phyloP scores from a whole-genome alignment of 2,329 filamentous ascomycete genomes.

The Penicillium sp. region DNA sequence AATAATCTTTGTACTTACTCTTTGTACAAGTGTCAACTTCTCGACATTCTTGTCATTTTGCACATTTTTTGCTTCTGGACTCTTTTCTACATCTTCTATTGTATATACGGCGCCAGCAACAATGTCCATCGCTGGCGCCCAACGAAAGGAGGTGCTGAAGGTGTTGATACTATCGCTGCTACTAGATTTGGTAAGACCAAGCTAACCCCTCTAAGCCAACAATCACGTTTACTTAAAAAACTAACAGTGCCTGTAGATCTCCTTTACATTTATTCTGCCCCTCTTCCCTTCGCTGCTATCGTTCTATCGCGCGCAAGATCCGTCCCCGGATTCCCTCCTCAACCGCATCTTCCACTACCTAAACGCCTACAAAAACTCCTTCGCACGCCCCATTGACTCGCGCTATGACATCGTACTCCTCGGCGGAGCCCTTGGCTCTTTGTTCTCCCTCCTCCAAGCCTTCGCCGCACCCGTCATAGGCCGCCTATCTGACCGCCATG shows the following conservation, averaged over 20 bases:
- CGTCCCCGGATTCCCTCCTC: conserved; percentile 63
- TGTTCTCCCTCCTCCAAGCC: conserved; percentile 91
- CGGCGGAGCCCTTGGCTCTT: conserved; percentile 85
- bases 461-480: conserved; percentile 91
- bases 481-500: conserved; percentile 80
- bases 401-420: conserved; percentile 96
- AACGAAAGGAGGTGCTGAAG: conserved; percentile 76
- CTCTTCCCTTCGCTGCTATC: conserved; percentile 93
- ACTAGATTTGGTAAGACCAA: conserved; percentile 72
- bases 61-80: neutral
- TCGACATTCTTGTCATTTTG: neutral
- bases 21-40: neutral
- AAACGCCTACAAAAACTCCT: conserved; percentile 92
- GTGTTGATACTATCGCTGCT: conserved; percentile 88
- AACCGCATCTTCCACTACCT: conserved; percentile 76
- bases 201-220: neutral
- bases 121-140: conserved; percentile 41
- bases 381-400: conserved; percentile 88
- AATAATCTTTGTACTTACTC: neutral
- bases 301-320: conserved; percentile 87
- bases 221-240: neutral
- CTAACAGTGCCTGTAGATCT: conserved; percentile 63
- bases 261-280: conserved; percentile 96
- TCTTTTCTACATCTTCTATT: neutral
- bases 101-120: conserved; percentile 10